Evolutionary conservation across 768 basidiomycete genomes (phyloP), one percentile per base, ranked within the genome.

Genomic region (Naematelia encephala): DNA sequence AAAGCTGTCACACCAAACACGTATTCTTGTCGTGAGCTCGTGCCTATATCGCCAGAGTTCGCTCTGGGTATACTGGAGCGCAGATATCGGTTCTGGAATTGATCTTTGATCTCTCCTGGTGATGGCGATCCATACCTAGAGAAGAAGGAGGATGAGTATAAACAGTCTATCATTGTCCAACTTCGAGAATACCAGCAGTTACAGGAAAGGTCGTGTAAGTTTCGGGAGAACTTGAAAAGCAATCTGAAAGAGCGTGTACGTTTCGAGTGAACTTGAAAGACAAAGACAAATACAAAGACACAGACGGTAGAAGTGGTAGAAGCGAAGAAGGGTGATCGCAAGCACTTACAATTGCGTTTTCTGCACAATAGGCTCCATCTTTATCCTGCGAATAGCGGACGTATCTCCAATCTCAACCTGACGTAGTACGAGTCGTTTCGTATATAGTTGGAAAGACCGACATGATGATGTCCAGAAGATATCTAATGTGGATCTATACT

Each of bases 291-390:
- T n/a, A n/a, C n/a, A n/a, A n/a, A n/a, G n/a, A n/a, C n/a, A n/a
- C n/a, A n/a, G n/a, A n/a, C n/a, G n/a, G n/a, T n/a, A n/a, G n/a
- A n/a, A n/a, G n/a, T n/a, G n/a, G n/a, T n/a, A n/a, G n/a, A n/a
- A n/a, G n/a, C n/a, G n/a, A n/a, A n/a, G n/a, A n/a, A n/a, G n/a
- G n/a, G n/a, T n/a, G n/a, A n/a, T n/a, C n/a, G n/a, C n/a, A n/a
- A n/a, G n/a, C n/a, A 51, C 72, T 54, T 48, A 72, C 67, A 75
- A 39, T 56, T 75, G 73, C 0, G 73, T 75, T 34, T 62, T 64
- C 53, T 75, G 68, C 1, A 75, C 73, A 11, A 67, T 57, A 1
- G 73, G 73, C 45, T 75, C 73, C 29, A 44, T 67, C 59, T 75
- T 75, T 34, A 75, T 75, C 57, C 63, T 44, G 52, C 59, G 59